A percentile compares a stretch with the other conserved stretches of the same genome.
Evolutionary conservation across 371 early-diverging fungal species (phyloP).

Genomic region (Mucor plumbeus): DNA sequence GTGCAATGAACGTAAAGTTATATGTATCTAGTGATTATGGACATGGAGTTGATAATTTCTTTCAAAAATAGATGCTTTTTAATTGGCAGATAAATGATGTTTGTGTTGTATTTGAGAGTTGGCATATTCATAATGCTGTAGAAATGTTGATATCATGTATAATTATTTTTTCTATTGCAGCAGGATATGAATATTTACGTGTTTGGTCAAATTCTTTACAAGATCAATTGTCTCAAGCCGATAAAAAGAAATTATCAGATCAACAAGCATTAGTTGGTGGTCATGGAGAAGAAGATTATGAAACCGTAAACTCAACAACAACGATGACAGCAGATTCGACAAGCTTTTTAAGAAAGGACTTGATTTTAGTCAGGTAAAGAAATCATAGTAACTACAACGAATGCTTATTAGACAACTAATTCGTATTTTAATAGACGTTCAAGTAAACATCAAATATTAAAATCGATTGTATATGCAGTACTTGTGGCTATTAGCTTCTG

Average conservation of each 20-base stretch:
- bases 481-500: constrained; percentile 76
- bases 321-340: not conserved
- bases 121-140: constrained; percentile 61
- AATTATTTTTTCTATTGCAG: constrained; percentile 58
- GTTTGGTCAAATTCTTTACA: constrained; percentile 55
- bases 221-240: constrained; percentile 37
- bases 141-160: constrained; percentile 64
- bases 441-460: constrained; percentile 49
- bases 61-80: constrained; percentile 65
- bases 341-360: constrained; percentile 9
- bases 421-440: constrained; percentile 32
- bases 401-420: not conserved
- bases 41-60: no score
- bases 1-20: constrained; percentile 25
- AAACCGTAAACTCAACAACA: not conserved
- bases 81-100: constrained; percentile 76
- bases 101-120: constrained; percentile 73
- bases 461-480: constrained; percentile 66
- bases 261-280: constrained; percentile 1
- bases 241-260: constrained; percentile 31
- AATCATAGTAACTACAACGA: not conserved
- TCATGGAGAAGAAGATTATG: constrained; percentile 1
- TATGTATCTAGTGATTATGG: no score
- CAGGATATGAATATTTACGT: constrained; percentile 64
- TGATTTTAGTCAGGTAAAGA: not conserved